phyloP scores from a whole-genome alignment of 305 asterid species.

The Nicotiana rustica region DNA sequence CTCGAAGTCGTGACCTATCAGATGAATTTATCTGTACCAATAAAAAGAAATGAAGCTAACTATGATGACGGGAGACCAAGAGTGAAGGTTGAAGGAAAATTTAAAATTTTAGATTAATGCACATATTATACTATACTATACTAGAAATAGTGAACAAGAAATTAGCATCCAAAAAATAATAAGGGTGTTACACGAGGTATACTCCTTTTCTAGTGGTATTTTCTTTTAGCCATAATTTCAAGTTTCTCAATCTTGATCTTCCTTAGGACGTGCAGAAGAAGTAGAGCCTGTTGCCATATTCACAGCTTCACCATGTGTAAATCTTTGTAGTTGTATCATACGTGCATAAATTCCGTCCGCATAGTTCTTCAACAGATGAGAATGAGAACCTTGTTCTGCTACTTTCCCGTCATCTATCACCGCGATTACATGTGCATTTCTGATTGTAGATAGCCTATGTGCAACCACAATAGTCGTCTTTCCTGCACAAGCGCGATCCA shows the following conservation, averaged over 20 bases:
- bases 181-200: constrained; percentile 37
- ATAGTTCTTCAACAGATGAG: constrained; percentile 78
- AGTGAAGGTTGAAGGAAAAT: neutral
- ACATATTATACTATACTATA: constrained; percentile 50
- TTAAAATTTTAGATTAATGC: constrained; percentile 33
- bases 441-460: constrained; percentile 84
- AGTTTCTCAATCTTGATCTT: constrained; percentile 44
- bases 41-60: neutral
- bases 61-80: neutral
- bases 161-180: constrained; percentile 49
- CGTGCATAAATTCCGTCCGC: constrained; percentile 87
- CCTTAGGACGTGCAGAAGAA: constrained; percentile 52
- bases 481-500: constrained; percentile 82
- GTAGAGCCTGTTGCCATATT: constrained; percentile 58
- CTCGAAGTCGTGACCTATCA: too few species aligned
- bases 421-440: constrained; percentile 86
- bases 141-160: constrained; percentile 57
- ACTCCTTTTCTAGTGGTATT: constrained; percentile 36
- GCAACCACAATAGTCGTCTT: constrained; percentile 91
- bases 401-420: constrained; percentile 97
- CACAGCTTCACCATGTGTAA: constrained; percentile 72
- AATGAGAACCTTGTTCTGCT: constrained; percentile 93
- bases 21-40: neutral
- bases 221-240: neutral
- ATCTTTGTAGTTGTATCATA: constrained; percentile 89